phyloP scores from a whole-genome alignment of 1,284 basidiomycete species.

The Trichosporon inkin region DNA sequence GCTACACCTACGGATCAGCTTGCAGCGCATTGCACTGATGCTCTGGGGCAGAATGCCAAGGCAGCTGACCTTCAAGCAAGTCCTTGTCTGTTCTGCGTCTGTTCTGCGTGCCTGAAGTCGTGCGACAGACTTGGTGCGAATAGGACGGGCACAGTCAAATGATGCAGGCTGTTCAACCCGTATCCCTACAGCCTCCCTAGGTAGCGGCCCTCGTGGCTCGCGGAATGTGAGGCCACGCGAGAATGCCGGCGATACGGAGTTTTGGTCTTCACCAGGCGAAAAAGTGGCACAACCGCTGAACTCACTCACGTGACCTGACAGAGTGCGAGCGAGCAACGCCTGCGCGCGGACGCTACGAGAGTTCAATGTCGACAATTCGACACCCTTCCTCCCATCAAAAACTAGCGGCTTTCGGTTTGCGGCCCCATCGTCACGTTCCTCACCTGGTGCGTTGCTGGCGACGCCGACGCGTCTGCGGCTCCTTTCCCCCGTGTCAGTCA shows the following conservation, averaged over 20 bases:
- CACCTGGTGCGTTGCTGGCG: background rate
- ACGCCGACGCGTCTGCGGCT: background rate
- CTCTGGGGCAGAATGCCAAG: too few species aligned
- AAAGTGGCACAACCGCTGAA: background rate
- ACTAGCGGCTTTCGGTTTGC: slow-evolving; percentile 8
- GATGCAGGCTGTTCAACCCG: too few species aligned
- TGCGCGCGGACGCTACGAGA: slow-evolving; percentile 1
- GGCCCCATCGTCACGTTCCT: slow-evolving; percentile 6
- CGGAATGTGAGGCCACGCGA: background rate
- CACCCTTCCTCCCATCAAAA: slow-evolving; percentile 4
- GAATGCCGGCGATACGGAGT: background rate
- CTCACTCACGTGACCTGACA: background rate
- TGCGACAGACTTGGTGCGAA: too few species aligned
- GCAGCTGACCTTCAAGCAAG: too few species aligned
- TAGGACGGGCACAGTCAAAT: too few species aligned
- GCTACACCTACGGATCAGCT: too few species aligned
- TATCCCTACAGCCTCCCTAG: too few species aligned
- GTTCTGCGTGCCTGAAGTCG: too few species aligned
- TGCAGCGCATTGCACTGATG: too few species aligned
- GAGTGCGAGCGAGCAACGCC: background rate
- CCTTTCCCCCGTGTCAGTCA: background rate
- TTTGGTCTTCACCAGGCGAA: background rate
- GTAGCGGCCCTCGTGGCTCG: too few species aligned
- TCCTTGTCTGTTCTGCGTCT: too few species aligned
- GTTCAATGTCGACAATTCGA: background rate